A percentile compares a stretch with the other conserved stretches of the same genome.
phyloP scores from a whole-genome alignment of 1,284 basidiomycete species.

The Irpex sp. region DNA sequence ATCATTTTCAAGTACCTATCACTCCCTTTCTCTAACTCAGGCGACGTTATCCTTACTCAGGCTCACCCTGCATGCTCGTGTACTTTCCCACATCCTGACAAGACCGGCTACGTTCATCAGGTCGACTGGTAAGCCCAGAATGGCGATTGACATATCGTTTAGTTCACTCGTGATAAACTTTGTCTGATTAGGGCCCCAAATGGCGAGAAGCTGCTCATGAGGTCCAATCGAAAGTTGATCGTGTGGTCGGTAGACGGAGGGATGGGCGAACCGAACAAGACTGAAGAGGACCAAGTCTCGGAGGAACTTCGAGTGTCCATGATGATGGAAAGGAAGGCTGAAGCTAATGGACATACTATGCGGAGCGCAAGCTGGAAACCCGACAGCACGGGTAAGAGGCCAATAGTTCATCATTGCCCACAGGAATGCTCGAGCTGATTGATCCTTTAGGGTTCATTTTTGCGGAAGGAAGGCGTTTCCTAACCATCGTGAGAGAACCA shows the following conservation, averaged over 20 bases:
- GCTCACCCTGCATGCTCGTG: not conserved
- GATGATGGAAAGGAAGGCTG: not conserved
- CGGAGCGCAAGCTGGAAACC: not conserved
- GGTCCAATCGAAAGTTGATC: slow-evolving; percentile 1
- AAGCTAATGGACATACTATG: not conserved
- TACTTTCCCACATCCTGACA: not conserved
- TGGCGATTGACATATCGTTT: no score
- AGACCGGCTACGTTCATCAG: slow-evolving; percentile 1
- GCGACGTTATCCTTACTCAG: not conserved
- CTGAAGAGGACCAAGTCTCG: not conserved
- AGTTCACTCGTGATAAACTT: not conserved
- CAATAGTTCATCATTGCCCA: no score
- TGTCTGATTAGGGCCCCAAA: not conserved
- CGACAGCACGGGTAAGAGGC: not conserved
- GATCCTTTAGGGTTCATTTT: not conserved
- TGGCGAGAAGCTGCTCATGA: not conserved
- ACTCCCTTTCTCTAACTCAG: no score
- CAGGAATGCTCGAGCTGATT: no score
- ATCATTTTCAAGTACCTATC: no score
- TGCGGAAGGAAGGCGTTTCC: not conserved
- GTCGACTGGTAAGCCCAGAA: slow-evolving; percentile 1
- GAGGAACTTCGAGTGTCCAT: not conserved
- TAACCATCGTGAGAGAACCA: not conserved
- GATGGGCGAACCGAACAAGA: not conserved
- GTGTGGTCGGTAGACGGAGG: not conserved